Evolutionary conservation across 2,329 filamentous ascomycete genomes (phyloP), one percentile per base, ranked within the genome.

Genomic region (Botrytis galanthina): DNA sequence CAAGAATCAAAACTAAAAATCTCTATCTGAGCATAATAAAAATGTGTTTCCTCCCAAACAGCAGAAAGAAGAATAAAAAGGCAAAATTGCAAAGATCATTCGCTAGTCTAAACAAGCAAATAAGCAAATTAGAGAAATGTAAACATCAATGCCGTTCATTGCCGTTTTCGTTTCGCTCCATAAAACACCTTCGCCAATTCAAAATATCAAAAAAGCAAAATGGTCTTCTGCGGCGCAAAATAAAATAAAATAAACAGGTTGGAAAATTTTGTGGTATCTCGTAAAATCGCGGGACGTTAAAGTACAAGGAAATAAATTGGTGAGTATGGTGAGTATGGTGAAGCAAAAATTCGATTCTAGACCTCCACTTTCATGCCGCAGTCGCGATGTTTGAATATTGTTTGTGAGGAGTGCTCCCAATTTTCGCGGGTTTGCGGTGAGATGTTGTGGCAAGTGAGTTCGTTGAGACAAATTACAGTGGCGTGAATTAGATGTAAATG

Each of bases 201-300:
- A 68, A 67, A 37, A 68, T 68, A 51, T 57, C 62, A 71, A 72
- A 67, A 26, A 71, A 63, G 29, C 29, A 39, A 66, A 46, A 46
- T 16, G 20, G 29, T 64, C 62, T 64, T 64, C 20, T n/a, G 63
- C 29, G 20, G 29, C 22, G 63, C 29, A 18, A 69, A 35, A 67
- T 48, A 67, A 67, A 72, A 42, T 42, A 42, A 48, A 37, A 42
- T 46, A 61, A 48, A 69, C 60, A 73, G 69, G 18, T 60, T 42
- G 48, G 48, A 61, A 54, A 72, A 72, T 32, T 46, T 63, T 75
- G 70, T 78, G 76, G 76, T 78, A 78, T 78, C 76, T 75, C 74
- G 73, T 71, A 70, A 77, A 76, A 72, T 62, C 71, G 75, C 68
- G 71, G 74, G 71, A 74, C 74, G 70, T 76, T 70, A 75, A 74